phyloP scores from a whole-genome alignment of 768 basidiomycete genomes.

The Gautieria morchelliformis region DNA sequence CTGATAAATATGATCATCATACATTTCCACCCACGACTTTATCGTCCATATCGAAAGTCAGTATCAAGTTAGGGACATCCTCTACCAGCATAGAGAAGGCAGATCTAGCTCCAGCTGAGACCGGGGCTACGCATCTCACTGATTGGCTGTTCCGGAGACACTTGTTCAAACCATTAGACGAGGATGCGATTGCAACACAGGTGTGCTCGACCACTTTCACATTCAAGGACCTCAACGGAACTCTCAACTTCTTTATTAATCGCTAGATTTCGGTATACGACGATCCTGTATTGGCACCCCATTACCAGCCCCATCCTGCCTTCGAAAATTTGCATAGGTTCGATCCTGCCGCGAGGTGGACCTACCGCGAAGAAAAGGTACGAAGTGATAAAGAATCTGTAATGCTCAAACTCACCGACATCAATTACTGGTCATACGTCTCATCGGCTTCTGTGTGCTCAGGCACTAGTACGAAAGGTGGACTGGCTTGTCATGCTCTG shows the following conservation, averaged over 20 bases:
- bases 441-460: neutral
- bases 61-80: neutral
- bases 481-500: slow-evolving; percentile 55
- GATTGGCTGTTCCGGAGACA: neutral
- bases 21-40: neutral
- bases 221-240: neutral
- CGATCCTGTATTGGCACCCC: slow-evolving; percentile 34
- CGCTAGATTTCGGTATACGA: slow-evolving; percentile 41
- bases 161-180: slow-evolving; percentile 10
- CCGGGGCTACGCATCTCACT: neutral
- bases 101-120: neutral
- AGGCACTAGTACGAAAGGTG: slow-evolving; percentile 43
- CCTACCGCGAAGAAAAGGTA: slow-evolving; percentile 43
- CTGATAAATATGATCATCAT: neutral
- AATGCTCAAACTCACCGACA: no score
- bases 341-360: slow-evolving; percentile 50
- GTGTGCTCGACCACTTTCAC: neutral
- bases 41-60: neutral
- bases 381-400: neutral
- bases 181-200: slow-evolving; percentile 33
- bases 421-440: neutral
- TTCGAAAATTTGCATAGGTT: slow-evolving; percentile 53
- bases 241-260: neutral
- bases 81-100: neutral
- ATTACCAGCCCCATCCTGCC: slow-evolving; percentile 39